These are phyloP conservation scores for Fusarium tjaetaba DNA, from an alignment of 2,329 filamentous ascomycete genomes.

Conservation along the genomic window DNA sequence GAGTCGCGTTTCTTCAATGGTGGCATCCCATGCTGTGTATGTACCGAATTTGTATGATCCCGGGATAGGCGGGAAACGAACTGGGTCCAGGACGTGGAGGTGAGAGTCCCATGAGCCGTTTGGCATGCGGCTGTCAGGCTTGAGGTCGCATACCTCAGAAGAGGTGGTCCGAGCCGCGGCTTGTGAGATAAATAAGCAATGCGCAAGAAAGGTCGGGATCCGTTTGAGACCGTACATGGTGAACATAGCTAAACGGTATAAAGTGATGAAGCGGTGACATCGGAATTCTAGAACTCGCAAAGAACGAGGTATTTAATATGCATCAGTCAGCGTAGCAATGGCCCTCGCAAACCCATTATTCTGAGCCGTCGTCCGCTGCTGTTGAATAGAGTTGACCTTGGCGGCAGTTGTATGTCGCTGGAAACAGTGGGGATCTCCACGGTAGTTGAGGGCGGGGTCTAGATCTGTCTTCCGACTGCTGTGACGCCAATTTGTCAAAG, in stretches of 20 bases:
- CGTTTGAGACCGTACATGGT: too few species aligned
- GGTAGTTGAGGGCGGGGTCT: background rate
- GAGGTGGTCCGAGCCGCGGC: accelerated
- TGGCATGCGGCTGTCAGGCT: background rate
- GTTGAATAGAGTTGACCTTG: background rate
- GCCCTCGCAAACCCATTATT: background rate
- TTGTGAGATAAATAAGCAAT: background rate
- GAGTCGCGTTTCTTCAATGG: background rate
- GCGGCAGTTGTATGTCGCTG: accelerated
- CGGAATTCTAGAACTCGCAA: accelerated
- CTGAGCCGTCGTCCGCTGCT: background rate
- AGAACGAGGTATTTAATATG: background rate
- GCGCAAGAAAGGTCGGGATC: background rate
- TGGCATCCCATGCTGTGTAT: background rate
- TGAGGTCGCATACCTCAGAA: accelerated
- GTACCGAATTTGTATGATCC: background rate
- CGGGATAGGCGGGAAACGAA: background rate
- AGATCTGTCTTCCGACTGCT: background rate
- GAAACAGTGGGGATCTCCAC: background rate
- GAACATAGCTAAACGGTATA: background rate
- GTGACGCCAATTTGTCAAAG: background rate
- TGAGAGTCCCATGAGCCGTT: background rate
- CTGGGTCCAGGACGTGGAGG: background rate
- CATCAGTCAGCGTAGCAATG: background rate
- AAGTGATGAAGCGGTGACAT: too few species aligned